Base-by-base conservation (phyloP, 116 monocot genomes). In the Iris pallida region DNA sequence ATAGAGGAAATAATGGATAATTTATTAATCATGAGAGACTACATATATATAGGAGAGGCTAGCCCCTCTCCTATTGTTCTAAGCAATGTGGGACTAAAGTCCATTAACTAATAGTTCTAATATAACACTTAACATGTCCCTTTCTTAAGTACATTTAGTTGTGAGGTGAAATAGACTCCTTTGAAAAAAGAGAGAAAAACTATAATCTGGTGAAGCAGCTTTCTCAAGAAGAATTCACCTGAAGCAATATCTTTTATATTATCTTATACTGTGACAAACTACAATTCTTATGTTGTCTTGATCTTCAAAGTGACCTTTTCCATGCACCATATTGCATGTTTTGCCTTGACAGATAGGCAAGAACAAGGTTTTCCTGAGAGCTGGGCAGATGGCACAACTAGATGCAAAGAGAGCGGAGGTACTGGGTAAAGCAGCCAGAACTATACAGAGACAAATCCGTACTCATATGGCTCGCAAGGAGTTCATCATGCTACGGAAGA, bases 341-440 rank as follows among this genome's bases (percentile, higher is more conserved):
- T 66, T 7, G 5, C n/a, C 5, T 57, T 52, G 42, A 63, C 83
- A 95, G 94, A 83, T 95, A 43, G 94, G 94, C 30, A 88, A 81
- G 65, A 83, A 14, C 62, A 95, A 95, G 74, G 88, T 95, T 13
- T 95, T 95, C 71, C 73, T 95, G 47, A 90, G 94, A 82, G 94
- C 94, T 72, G 94, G 94, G 45, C 94, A 95, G 68, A 95, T 95
- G 82, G 94, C 94, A 66, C 83, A 90, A 73, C 52, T 95, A 20
- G 94, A 95, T 88, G 82, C 88, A 56, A 85, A 81, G 75, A 85
- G 94, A 85, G 77, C 83, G 48, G 90, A 88, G 63, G 83, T 95
- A 45, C 75, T 88, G 11, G 83, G 82, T 71, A 83, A 57, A 81
- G 94, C 94, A 55, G 93, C 90, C 2, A 76, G 80, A 72, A 78